phyloP scores from a whole-genome alignment of 371 early-diverging fungal genomes.

The Smittium culicis region DNA sequence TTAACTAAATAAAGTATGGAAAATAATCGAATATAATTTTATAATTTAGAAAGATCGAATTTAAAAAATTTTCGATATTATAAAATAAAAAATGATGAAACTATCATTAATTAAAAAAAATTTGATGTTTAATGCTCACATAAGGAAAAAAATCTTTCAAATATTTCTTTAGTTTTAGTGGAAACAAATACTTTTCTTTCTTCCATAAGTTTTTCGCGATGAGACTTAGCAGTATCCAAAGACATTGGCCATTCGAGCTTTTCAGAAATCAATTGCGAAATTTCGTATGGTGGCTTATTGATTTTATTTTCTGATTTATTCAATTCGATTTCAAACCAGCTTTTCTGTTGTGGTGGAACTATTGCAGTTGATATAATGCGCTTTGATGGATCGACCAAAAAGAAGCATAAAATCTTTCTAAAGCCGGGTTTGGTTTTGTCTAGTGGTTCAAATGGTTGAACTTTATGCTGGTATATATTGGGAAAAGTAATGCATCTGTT shows the following conservation, averaged over 20 bases:
- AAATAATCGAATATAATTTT: not conserved
- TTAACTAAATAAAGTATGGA: not conserved
- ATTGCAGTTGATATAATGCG: slow-evolving; percentile 5
- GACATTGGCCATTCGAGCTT: slow-evolving; percentile 1
- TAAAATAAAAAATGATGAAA: not conserved
- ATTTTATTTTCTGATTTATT: not conserved
- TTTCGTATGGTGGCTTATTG: not conserved
- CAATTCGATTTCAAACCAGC: slow-evolving; percentile 2
- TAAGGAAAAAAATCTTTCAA: slow-evolving; percentile 7
- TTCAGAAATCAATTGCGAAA: slow-evolving; percentile 1
- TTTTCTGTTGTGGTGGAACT: slow-evolving; percentile 8
- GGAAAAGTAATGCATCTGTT: slow-evolving; percentile 39
- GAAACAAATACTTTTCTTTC: slow-evolving; percentile 8
- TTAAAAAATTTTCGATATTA: not conserved
- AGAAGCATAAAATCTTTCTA: slow-evolving; percentile 11
- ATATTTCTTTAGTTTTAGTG: not conserved
- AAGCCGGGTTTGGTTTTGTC: slow-evolving; percentile 9
- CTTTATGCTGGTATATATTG: slow-evolving; percentile 44
- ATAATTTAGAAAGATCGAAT: not conserved
- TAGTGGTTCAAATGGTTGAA: slow-evolving; percentile 5
- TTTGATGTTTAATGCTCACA: slow-evolving; percentile 9
- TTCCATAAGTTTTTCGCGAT: slow-evolving; percentile 4
- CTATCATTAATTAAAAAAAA: not conserved
- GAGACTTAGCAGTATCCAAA: not conserved
- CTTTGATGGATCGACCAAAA: slow-evolving; percentile 6